A percentile compares a stretch with the other conserved stretches of the same genome.
Evolutionary conservation across 1,284 basidiomycete genomes (phyloP).

Genomic region (Microbotryum intermedium): DNA sequence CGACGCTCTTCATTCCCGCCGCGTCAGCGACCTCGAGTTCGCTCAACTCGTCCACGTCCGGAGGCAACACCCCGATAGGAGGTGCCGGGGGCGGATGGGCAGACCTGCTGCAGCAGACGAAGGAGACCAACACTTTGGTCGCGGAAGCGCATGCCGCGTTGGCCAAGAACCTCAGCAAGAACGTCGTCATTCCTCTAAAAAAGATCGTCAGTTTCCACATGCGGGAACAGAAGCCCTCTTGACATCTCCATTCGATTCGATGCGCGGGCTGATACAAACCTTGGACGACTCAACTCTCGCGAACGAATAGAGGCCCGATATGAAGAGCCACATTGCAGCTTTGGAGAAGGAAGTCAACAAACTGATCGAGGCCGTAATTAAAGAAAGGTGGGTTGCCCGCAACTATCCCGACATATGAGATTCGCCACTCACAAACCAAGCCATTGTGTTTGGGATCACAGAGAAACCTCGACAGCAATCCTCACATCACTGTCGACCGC

Average conservation of each 20-base stretch:
- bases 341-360: conserved; percentile 23
- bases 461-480: conserved; percentile 4
- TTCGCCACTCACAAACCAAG: background rate
- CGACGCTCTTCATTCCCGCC: conserved; percentile 18
- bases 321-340: conserved; percentile 17
- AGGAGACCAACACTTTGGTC: conserved; percentile 8
- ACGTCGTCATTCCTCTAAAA: conserved; percentile 24
- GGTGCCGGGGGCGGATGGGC: conserved; percentile 14
- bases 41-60: background rate
- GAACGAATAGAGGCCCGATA: conserved; percentile 4
- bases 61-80: background rate
- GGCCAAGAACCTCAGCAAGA: conserved; percentile 9
- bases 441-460: background rate
- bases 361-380: conserved; percentile 13
- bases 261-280: no score
- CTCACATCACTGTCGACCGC: conserved; percentile 2
- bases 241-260: background rate
- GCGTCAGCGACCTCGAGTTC: background rate
- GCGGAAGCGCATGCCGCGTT: conserved; percentile 13
- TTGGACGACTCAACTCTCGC: background rate
- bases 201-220: conserved; percentile 14
- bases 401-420: background rate
- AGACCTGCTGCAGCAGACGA: conserved; percentile 14
- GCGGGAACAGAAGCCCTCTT: no score
- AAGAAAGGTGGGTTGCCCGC: conserved; percentile 11